Conservation (phyloP, 495 filamentous ascomycete genomes). For the Filosporella fistucella region DNA sequence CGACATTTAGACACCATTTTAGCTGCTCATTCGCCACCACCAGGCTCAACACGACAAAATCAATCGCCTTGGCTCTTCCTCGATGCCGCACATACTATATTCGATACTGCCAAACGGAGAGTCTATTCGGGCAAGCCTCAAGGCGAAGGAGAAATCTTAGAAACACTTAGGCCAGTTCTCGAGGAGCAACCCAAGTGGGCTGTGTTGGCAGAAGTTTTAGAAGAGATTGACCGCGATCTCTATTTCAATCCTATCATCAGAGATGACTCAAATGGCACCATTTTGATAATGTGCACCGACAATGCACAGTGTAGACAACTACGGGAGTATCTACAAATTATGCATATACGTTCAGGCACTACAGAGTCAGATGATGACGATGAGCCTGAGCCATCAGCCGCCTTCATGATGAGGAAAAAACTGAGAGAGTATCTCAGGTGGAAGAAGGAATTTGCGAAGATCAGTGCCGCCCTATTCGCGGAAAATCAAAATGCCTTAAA, state of each 20-base stretch:
- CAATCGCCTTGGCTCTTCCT: conserved; percentile 97
- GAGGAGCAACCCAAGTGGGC: conserved; percentile 96
- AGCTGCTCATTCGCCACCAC: conserved; percentile 81
- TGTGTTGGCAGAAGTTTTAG: conserved; percentile 76
- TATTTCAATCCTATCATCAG: conserved; percentile 71
- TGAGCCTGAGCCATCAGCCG: conserved; percentile 61
- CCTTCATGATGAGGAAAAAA: conserved; percentile 83
- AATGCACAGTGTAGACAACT: conserved; percentile 84
- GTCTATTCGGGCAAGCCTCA: conserved; percentile 68
- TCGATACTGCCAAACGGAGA: conserved; percentile 81
- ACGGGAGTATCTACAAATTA: conserved; percentile 84
- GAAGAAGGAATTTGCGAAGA: conserved; percentile 85
- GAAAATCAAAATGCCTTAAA: conserved; percentile 79
- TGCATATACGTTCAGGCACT: conserved; percentile 64
- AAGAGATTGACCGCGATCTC: conserved; percentile 88
- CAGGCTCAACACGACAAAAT: conserved; percentile 79
- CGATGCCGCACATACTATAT: conserved; percentile 91
- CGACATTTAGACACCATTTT: conserved; percentile 93
- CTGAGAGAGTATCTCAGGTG: conserved; percentile 87
- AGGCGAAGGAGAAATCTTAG: conserved; percentile 33
- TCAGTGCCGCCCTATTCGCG: conserved; percentile 65
- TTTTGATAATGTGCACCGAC: conserved; percentile 93
- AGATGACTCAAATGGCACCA: conserved; percentile 87
- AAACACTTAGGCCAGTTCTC: conserved; percentile 78
- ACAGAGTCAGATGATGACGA: conserved; percentile 38